Conservation (phyloP, 2,329 filamentous ascomycete species). For the Coniochaeta prunicola region DNA sequence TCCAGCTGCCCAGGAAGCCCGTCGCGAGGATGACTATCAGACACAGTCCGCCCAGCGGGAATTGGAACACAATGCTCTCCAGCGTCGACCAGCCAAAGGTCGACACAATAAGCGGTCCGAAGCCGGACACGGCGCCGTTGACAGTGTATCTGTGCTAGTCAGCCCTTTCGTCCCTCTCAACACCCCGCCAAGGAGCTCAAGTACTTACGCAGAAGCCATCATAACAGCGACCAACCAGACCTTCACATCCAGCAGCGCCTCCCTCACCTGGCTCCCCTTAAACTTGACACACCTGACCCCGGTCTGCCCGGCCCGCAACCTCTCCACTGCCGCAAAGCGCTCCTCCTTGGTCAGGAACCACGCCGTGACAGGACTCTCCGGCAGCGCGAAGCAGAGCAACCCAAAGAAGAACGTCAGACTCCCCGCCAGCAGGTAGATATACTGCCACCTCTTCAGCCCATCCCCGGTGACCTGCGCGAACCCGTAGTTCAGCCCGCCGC, state of each 20-base stretch:
- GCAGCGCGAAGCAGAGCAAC: slow-evolving; percentile 55
- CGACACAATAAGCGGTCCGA: slow-evolving; percentile 64
- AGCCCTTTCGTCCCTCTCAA: neutral
- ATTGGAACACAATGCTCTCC: slow-evolving; percentile 65
- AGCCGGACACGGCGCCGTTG: slow-evolving; percentile 64
- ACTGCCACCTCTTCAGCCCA: slow-evolving; percentile 56
- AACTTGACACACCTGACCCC: slow-evolving; percentile 55
- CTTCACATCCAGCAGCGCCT: slow-evolving; percentile 52
- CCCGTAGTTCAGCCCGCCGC: slow-evolving; percentile 58
- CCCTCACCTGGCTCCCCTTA: slow-evolving; percentile 50
- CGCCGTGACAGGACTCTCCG: slow-evolving; percentile 57
- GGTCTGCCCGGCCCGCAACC: slow-evolving; percentile 54
- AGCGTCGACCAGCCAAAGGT: slow-evolving; percentile 61
- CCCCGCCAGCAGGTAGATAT: slow-evolving; percentile 62
- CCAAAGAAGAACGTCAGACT: slow-evolving; percentile 58
- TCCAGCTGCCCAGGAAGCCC: slow-evolving; percentile 54
- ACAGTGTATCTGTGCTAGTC: slow-evolving; percentile 46
- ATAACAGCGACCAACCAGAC: slow-evolving; percentile 58
- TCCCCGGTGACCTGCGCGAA: slow-evolving; percentile 56
- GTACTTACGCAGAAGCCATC: slow-evolving; percentile 54
- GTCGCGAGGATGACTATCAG: slow-evolving; percentile 58
- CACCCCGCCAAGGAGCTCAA: neutral
- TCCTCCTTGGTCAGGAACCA: slow-evolving; percentile 63
- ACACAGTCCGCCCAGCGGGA: slow-evolving; percentile 64
- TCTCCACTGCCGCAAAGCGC: slow-evolving; percentile 55